Conservation (phyloP, 2,329 filamentous ascomycete species). For the Xylariaceae sp. region DNA sequence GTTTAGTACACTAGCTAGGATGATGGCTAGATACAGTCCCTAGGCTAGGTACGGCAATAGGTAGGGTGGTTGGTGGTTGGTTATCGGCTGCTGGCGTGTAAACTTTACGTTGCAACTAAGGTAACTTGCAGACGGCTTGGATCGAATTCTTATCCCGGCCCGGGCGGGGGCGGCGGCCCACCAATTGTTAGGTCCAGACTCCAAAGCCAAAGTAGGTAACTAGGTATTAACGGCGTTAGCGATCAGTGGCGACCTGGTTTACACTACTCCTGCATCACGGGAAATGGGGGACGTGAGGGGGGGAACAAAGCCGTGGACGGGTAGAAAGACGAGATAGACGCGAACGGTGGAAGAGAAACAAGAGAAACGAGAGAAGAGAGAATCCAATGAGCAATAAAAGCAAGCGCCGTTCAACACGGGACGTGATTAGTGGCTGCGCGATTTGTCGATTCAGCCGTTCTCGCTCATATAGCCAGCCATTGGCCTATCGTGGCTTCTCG, state of each 20-base stretch:
- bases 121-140: slow-evolving; percentile 4
- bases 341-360: background rate
- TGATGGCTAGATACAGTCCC: slow-evolving; percentile 11
- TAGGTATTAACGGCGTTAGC: background rate
- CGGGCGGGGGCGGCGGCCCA: slow-evolving; percentile 14
- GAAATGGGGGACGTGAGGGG: background rate
- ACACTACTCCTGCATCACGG: background rate
- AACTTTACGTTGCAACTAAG: background rate
- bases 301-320: background rate
- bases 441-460: slow-evolving; percentile 2
- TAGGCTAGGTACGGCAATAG: background rate
- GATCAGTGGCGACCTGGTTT: background rate
- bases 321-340: background rate
- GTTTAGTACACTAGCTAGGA: slow-evolving; percentile 3
- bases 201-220: background rate
- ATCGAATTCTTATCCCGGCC: slow-evolving; percentile 1
- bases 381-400: slow-evolving; percentile 1
- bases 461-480: background rate
- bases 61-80: background rate
- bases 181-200: background rate
- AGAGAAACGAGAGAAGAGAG: background rate
- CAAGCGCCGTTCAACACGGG: too few species aligned
- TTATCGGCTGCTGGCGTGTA: background rate
- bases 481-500: background rate
- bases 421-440: background rate